A percentile compares a stretch with the other conserved stretches of the same genome.
Conservation (phyloP, 176 grass and related monocot genomes). For the Puccinellia tenuiflora region DNA sequence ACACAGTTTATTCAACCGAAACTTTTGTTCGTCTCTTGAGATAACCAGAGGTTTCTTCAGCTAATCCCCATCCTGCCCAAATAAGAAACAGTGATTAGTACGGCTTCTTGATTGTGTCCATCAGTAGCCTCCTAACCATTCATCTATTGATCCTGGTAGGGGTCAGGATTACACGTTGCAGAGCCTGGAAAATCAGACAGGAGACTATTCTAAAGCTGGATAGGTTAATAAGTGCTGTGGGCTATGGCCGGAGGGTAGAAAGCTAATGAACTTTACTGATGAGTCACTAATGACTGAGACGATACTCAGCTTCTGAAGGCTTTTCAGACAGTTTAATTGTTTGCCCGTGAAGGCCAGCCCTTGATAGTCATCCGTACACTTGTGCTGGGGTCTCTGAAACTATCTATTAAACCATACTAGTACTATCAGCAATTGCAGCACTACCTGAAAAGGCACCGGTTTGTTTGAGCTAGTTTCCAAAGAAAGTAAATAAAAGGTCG, state of each 20-base stretch:
- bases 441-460: not conserved
- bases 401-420: not conserved
- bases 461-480: not conserved
- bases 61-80: not conserved
- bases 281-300: not conserved
- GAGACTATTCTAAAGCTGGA: not conserved
- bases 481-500: not conserved
- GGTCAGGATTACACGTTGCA: not conserved
- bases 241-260: not conserved
- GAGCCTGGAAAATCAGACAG: not conserved
- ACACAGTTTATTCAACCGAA: not conserved
- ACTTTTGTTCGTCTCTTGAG: not conserved
- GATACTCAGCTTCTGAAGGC: not conserved
- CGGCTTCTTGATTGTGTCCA: not conserved
- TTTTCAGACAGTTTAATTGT: not conserved
- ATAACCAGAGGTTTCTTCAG: not conserved
- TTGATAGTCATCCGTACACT: not conserved
- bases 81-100: not conserved
- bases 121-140: not conserved
- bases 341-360: not conserved
- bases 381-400: not conserved
- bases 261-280: not conserved
- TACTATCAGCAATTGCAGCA: no score
- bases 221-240: not conserved
- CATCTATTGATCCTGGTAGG: not conserved